Conservation (phyloP, 2,329 filamentous ascomycete genomes). For the Colletotrichum godetiae region DNA sequence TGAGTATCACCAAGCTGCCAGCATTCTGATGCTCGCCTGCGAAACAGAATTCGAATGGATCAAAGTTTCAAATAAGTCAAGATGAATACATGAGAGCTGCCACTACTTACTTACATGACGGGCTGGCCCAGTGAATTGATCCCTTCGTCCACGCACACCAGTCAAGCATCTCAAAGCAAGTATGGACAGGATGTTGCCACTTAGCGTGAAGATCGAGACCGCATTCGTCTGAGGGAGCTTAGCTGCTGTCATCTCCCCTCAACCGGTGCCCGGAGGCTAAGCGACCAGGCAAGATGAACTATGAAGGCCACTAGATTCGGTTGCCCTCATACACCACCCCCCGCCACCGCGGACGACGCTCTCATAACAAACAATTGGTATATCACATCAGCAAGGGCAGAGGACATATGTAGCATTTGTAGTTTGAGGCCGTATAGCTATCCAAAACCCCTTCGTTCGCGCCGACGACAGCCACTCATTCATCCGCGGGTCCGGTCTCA, state of each 20-base stretch:
- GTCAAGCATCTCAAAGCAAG: slow-evolving; percentile 7
- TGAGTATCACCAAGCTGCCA: slow-evolving; percentile 24
- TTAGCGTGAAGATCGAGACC: slow-evolving; percentile 36
- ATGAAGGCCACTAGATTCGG: slow-evolving; percentile 33
- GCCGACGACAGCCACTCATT: slow-evolving; percentile 40
- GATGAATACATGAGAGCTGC: slow-evolving; percentile 28
- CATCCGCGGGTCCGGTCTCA: slow-evolving; percentile 37
- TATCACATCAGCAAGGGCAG: fast-evolving
- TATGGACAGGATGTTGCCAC: slow-evolving; percentile 37
- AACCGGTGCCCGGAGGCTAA: slow-evolving; percentile 33
- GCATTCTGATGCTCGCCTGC: slow-evolving; percentile 40
- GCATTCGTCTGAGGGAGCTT: slow-evolving; percentile 38
- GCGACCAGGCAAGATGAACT: slow-evolving; percentile 37
- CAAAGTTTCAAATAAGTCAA: slow-evolving; percentile 33
- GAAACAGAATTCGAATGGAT: slow-evolving; percentile 39
- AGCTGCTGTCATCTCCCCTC: slow-evolving; percentile 36
- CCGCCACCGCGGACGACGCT: not conserved
- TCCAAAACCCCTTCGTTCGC: slow-evolving; percentile 37
- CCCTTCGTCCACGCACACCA: not conserved
- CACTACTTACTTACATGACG: slow-evolving; percentile 9
- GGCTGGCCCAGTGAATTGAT: slow-evolving; percentile 16
- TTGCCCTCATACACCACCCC: not conserved
- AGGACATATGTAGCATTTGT: not conserved
- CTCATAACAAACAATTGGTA: not conserved
- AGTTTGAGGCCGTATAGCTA: slow-evolving; percentile 22